Conservation (phyloP, 176 grass and related monocot genomes). For the Oryza glumipatula region DNA sequence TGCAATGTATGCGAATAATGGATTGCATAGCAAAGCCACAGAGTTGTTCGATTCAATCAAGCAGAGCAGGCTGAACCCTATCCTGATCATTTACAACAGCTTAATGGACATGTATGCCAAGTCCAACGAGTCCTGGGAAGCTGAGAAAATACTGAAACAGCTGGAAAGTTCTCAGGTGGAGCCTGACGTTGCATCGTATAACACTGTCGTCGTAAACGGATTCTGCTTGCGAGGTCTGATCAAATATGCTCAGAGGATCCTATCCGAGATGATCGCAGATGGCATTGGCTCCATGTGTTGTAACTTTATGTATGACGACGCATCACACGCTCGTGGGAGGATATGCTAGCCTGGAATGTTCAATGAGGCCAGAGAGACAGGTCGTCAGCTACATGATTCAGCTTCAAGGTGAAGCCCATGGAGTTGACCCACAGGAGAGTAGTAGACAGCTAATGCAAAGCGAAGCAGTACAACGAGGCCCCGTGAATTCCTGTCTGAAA, state of each 20-base stretch:
- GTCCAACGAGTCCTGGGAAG: slow-evolving; percentile 71
- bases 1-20: slow-evolving; percentile 70
- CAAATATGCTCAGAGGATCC: slow-evolving; percentile 71
- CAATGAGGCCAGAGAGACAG: slow-evolving; percentile 21
- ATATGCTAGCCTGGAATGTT: too few relatives aligned
- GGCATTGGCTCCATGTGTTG: too few relatives aligned
- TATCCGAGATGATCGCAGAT: slow-evolving; percentile 57
- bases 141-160: slow-evolving; percentile 70
- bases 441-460: slow-evolving; percentile 71
- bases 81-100: slow-evolving; percentile 82
- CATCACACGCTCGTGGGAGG: too few relatives aligned
- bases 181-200: too few relatives aligned
- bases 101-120: slow-evolving; percentile 87
- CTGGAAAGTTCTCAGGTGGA: slow-evolving; percentile 38
- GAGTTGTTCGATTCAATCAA: slow-evolving; percentile 65
- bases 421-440: slow-evolving; percentile 80
- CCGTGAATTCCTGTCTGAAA: slow-evolving; percentile 52
- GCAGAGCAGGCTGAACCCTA: slow-evolving; percentile 55
- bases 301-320: too few relatives aligned
- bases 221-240: slow-evolving; percentile 83
- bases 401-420: slow-evolving; percentile 44
- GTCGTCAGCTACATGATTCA: slow-evolving; percentile 82
- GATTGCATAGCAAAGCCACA: slow-evolving; percentile 59
- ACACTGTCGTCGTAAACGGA: too few relatives aligned
- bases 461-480: slow-evolving; percentile 66